Conservation (phyloP, 2,329 filamentous ascomycete genomes). For the Penicillium sp. region DNA sequence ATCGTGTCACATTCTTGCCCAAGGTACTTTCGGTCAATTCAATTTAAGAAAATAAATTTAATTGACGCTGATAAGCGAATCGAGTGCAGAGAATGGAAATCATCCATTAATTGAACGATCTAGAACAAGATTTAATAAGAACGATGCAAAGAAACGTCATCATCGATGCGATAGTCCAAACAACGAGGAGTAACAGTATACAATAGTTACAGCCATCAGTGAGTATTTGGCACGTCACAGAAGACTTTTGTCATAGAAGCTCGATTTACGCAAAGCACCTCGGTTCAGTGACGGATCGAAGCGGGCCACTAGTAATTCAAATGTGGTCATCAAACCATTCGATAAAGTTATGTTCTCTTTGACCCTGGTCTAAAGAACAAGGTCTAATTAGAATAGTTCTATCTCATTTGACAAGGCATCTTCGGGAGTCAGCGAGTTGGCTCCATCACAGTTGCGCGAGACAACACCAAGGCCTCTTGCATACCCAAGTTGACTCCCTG, state of each 20-base stretch:
- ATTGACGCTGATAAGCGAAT: neutral
- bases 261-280: conserved; percentile 3
- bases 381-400: conserved; percentile 6
- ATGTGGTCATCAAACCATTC: conserved; percentile 7
- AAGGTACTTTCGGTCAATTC: neutral
- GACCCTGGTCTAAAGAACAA: neutral
- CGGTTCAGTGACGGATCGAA: conserved; percentile 11
- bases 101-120: no score
- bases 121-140: no score
- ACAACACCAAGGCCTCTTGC: conserved; percentile 15
- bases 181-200: conserved; percentile 10
- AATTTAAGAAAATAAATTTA: neutral
- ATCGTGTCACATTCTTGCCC: conserved; percentile 8
- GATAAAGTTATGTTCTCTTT: conserved; percentile 5
- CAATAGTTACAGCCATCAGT: neutral
- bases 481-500: conserved; percentile 29
- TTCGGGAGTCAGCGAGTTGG: neutral
- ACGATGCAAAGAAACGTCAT: neutral
- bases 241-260: neutral
- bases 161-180: conserved; percentile 4
- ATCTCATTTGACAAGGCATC: neutral
- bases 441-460: conserved; percentile 2
- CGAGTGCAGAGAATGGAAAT: neutral
- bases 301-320: conserved; percentile 5
- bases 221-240: conserved; percentile 2